A percentile compares a stretch with the other conserved stretches of the same genome.
Evolutionary conservation across 2,329 filamentous ascomycete genomes (phyloP).

Genomic region (Aspergillus versicolor): DNA sequence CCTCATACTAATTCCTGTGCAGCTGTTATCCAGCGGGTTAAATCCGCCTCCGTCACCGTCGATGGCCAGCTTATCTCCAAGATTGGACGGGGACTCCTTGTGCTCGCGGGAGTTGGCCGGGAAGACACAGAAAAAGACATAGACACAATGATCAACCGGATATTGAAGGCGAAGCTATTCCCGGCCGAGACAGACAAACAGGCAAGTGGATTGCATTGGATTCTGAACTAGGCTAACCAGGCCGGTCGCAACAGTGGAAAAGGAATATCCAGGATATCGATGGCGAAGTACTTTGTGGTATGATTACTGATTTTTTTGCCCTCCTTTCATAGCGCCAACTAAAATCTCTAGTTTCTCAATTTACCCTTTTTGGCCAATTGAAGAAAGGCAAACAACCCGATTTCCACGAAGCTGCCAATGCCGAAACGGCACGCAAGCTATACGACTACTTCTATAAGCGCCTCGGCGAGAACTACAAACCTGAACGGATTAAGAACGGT

Average conservation of each 20-base stretch:
- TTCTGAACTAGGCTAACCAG: background rate
- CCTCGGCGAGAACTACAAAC: constrained; percentile 68
- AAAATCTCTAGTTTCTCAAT: constrained; percentile 75
- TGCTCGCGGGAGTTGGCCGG: constrained; percentile 87
- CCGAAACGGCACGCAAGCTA: constrained; percentile 73
- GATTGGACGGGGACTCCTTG: constrained; percentile 84
- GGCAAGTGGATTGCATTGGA: constrained; percentile 44
- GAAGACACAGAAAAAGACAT: constrained; percentile 88
- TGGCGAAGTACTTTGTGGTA: constrained; percentile 94
- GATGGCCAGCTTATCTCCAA: constrained; percentile 86
- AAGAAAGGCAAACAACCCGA: constrained; percentile 95
- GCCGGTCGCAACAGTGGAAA: constrained; percentile 71
- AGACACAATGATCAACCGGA: constrained; percentile 77
- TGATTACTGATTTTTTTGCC: constrained; percentile 22
- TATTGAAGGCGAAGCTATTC: constrained; percentile 90
- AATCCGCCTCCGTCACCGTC: constrained; percentile 93
- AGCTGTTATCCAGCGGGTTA: constrained; percentile 91
- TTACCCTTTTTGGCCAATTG: constrained; percentile 88
- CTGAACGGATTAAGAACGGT: constrained; percentile 85
- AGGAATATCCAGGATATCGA: constrained; percentile 80
- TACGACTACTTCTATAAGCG: constrained; percentile 82
- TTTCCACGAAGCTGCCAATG: constrained; percentile 83
- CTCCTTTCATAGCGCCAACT: background rate
- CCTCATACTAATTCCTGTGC: background rate
- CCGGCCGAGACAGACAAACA: constrained; percentile 72